A percentile compares a stretch with the other conserved stretches of the same genome.
phyloP scores from a whole-genome alignment of 208 protist genomes.

The Leishmania tarentolae region DNA sequence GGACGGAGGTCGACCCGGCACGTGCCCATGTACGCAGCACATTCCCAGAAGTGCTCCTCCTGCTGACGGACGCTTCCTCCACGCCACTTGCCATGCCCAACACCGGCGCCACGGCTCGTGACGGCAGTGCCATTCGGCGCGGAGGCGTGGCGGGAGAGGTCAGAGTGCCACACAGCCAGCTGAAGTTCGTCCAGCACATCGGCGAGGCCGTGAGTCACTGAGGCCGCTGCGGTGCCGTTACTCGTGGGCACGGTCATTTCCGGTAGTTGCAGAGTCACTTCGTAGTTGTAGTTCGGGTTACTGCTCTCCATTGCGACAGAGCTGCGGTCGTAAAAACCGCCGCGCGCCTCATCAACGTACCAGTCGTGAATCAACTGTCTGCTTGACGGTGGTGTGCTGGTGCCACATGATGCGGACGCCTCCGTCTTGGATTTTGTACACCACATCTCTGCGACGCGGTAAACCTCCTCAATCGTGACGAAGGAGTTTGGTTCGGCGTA shows the following conservation, averaged over 20 bases:
- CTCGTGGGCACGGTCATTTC: slow-evolving; percentile 13
- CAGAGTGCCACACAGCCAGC: slow-evolving; percentile 32
- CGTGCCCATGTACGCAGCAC: slow-evolving; percentile 63
- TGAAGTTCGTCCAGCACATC: slow-evolving; percentile 31
- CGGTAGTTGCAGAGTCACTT: slow-evolving; percentile 68
- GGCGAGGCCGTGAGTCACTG: slow-evolving; percentile 5
- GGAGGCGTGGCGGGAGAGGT: neutral
- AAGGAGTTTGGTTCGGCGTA: slow-evolving; percentile 67
- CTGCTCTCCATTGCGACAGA: slow-evolving; percentile 40
- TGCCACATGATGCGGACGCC: neutral
- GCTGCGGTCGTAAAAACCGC: slow-evolving; percentile 78
- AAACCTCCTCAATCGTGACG: slow-evolving; percentile 82
- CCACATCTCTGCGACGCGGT: slow-evolving; percentile 9
- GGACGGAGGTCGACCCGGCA: slow-evolving; percentile 77
- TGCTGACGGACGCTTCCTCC: neutral
- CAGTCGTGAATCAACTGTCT: slow-evolving; percentile 53
- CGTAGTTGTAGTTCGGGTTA: slow-evolving; percentile 76
- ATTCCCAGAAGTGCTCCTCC: slow-evolving; percentile 72
- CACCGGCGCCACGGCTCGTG: neutral
- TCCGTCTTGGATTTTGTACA: neutral
- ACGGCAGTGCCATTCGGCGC: no score
- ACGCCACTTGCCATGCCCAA: neutral
- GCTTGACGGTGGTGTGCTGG: slow-evolving; percentile 12
- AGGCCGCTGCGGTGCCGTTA: neutral
- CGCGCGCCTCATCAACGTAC: slow-evolving; percentile 57